Percentiles rank a stretch among this genome's conserved stretches.
Evolutionary conservation across 164 flowering plant species (phyloP).

Genomic region (Platanus orientalis): DNA sequence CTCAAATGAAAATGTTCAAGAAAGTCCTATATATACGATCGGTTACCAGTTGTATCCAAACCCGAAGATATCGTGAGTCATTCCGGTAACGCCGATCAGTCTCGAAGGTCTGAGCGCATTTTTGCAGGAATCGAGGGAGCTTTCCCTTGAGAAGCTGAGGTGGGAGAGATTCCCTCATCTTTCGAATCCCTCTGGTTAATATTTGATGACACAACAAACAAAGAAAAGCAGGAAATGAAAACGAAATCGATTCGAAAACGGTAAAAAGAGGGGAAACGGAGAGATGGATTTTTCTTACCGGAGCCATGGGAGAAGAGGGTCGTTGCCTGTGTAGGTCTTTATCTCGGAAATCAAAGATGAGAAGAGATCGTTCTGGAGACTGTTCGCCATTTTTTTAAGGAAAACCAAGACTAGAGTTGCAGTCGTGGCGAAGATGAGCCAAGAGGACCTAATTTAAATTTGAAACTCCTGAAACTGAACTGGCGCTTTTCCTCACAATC

Average conservation of each 20-base stretch:
- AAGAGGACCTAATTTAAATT: not conserved
- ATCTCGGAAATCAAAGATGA: conserved; percentile 63
- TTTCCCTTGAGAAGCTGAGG: conserved; percentile 58
- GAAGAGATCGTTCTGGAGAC: conserved; percentile 39
- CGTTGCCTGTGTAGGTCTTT: conserved; percentile 67
- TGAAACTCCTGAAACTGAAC: not conserved
- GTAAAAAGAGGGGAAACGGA: conserved; percentile 2
- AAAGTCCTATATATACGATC: not conserved
- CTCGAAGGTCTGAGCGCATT: conserved; percentile 64
- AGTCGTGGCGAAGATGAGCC: not conserved
- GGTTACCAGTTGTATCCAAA: conserved; percentile 88
- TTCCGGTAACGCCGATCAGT: conserved; percentile 62
- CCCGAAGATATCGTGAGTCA: conserved; percentile 78
- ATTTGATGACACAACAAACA: not conserved
- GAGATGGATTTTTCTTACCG: conserved; percentile 35
- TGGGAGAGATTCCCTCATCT: conserved; percentile 62
- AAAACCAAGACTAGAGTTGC: not conserved
- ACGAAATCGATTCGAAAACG: not conserved
- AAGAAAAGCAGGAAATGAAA: not conserved
- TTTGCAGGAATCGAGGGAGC: conserved; percentile 93
- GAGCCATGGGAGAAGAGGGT: conserved; percentile 94
- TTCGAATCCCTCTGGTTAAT: conserved; percentile 63
- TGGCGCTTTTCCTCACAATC: too few species aligned
- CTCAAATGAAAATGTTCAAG: not conserved
- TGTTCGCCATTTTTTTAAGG: conserved; percentile 21